These are phyloP conservation scores for Chloris gayana DNA, from an alignment of 176 grass and related monocot species.

Conservation along the genomic window DNA sequence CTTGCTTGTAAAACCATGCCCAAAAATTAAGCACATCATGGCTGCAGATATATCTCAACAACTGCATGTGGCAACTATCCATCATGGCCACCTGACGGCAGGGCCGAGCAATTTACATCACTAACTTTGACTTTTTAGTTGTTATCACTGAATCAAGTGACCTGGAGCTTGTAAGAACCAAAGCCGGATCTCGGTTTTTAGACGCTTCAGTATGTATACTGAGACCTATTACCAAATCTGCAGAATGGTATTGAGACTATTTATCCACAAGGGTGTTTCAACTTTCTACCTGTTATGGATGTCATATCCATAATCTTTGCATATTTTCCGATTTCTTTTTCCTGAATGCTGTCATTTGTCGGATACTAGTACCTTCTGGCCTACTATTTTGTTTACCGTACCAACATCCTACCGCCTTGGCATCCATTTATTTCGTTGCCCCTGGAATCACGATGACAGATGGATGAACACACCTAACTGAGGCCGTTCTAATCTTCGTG, in stretches of 20 bases:
- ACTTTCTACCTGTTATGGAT: slow-evolving; percentile 28
- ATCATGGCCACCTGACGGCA: slow-evolving; percentile 30
- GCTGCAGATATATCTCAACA: slow-evolving; percentile 38
- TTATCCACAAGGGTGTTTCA: not conserved
- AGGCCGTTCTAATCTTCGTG: slow-evolving; percentile 31
- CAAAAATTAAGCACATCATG: slow-evolving; percentile 13
- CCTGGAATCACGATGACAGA: slow-evolving; percentile 14
- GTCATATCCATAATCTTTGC: slow-evolving; percentile 35
- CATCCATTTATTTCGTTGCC: slow-evolving; percentile 20
- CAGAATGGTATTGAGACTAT: slow-evolving; percentile 35
- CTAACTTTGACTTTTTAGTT: slow-evolving; percentile 24
- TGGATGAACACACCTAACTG: slow-evolving; percentile 34
- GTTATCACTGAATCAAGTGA: slow-evolving; percentile 20
- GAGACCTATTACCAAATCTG: not conserved
- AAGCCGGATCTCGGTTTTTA: not conserved
- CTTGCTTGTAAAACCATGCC: slow-evolving; percentile 25
- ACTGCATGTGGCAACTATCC: slow-evolving; percentile 44
- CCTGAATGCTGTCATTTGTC: slow-evolving; percentile 28
- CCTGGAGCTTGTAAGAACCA: slow-evolving; percentile 28
- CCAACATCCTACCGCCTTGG: slow-evolving; percentile 17
- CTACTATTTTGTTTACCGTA: slow-evolving; percentile 29
- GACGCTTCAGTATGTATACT: slow-evolving; percentile 2
- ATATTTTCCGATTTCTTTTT: slow-evolving; percentile 41
- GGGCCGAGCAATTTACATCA: not conserved
- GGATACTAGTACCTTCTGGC: slow-evolving; percentile 20